Percentiles rank a stretch among this genome's conserved stretches.
Conservation (phyloP, 208 protist genomes). For the Trypanosoma lewisi region DNA sequence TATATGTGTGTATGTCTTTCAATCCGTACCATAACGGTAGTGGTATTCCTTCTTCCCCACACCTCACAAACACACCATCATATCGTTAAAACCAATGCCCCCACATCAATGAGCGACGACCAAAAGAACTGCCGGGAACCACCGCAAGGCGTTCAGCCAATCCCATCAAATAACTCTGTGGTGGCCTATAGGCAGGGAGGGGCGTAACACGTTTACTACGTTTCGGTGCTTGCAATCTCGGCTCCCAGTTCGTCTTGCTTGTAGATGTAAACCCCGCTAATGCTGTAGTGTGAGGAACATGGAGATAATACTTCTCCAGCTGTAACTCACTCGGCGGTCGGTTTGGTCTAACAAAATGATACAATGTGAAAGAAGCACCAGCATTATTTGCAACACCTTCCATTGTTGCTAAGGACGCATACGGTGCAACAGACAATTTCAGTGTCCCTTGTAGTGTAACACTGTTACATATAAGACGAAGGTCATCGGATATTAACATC, state of each 20-base stretch:
- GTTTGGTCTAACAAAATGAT: constrained; percentile 82
- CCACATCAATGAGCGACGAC: constrained; percentile 85
- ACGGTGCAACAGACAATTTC: constrained; percentile 27
- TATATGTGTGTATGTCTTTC: not conserved
- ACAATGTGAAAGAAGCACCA: constrained; percentile 48
- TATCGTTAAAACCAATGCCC: constrained; percentile 80
- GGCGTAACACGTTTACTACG: constrained; percentile 42
- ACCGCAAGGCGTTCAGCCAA: constrained; percentile 82
- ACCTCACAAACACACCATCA: not conserved
- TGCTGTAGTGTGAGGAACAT: constrained; percentile 39
- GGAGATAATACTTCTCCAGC: constrained; percentile 73
- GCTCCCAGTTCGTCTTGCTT: constrained; percentile 26
- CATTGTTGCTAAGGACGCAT: constrained; percentile 33
- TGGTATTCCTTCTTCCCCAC: no score
- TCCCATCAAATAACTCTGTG: constrained; percentile 85
- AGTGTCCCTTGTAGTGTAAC: constrained; percentile 46
- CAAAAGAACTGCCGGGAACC: constrained; percentile 74
- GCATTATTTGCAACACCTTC: constrained; percentile 1
- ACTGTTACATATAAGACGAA: constrained; percentile 75
- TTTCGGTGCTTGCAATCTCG: constrained; percentile 57
- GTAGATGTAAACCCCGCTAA: constrained; percentile 18
- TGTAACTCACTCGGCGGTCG: constrained; percentile 75
- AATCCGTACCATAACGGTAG: no score
- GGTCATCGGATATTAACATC: constrained; percentile 67
- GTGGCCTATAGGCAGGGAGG: constrained; percentile 57